phyloP scores from a whole-genome alignment of 306 rosid genomes.

The Cucurbita ficifolia region DNA sequence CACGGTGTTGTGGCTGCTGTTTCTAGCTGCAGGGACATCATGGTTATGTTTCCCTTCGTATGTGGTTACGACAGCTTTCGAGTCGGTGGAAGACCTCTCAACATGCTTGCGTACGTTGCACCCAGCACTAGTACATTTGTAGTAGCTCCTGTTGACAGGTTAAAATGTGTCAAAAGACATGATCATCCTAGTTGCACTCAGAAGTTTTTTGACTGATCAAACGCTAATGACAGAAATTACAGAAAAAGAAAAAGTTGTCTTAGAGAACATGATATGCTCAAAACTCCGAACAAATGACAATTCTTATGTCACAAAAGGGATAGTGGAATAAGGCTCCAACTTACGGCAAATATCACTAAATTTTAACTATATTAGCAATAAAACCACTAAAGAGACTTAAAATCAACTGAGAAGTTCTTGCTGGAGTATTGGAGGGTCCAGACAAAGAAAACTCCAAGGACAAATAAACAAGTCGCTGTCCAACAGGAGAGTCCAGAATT shows the following conservation, averaged over 20 bases:
- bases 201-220: not conserved
- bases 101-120: slow-evolving; percentile 96
- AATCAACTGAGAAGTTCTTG: not conserved
- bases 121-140: slow-evolving; percentile 80
- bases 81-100: slow-evolving; percentile 82
- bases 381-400: not conserved
- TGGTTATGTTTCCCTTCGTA: slow-evolving; percentile 91
- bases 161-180: slow-evolving; percentile 2
- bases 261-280: not conserved
- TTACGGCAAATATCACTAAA: not conserved
- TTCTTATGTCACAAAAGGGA: not conserved
- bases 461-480: not conserved
- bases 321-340: not conserved
- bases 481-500: not conserved
- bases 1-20: slow-evolving; percentile 61
- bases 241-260: not conserved
- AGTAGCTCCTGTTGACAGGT: slow-evolving; percentile 65
- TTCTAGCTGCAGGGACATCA: slow-evolving; percentile 84
- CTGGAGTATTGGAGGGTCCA: not conserved
- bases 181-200: not conserved
- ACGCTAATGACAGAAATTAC: not conserved
- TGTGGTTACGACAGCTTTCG: slow-evolving; percentile 81
- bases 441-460: not conserved
- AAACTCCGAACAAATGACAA: not conserved
- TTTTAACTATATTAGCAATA: not conserved